Base-by-base conservation (phyloP, 257 asterid genomes). In the Jacaranda mimosifolia region DNA sequence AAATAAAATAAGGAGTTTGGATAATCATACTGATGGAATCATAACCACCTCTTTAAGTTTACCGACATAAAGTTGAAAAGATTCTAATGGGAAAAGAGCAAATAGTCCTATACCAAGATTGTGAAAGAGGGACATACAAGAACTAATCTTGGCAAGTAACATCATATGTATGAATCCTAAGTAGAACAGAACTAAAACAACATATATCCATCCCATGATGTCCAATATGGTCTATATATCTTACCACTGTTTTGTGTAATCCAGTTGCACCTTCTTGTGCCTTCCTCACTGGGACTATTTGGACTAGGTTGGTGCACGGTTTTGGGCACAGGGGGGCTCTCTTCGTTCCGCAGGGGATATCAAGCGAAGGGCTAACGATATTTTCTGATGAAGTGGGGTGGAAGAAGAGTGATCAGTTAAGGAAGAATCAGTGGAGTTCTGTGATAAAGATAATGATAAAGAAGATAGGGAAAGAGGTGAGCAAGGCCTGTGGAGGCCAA, bases 251-350 rank as follows among this genome's bases (percentile, higher is more conserved):
- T 91, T 64, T 88, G 82, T 5, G 97, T 90, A 70, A 94, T 87
- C 98, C 98, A 94, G 60, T 89, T 90, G 85, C 98, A 94, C 86
- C 98, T 83, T 81, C 81, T 88, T 13, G 86, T 60, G 17, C 88
- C 86, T 57, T 88, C 91, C 9, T 80, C 89, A 35, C 71, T 49
- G 40, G 85, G 81, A 63, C 39, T 71, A 53, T 60, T 46, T 8
- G 66, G 53, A 70, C 76, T 45, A 72, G 84, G 80, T 35, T 80
- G 86, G 40, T 74, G 91, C 32, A 77, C 68, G 12, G 18, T 52
- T 68, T 83, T 86, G 3, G 83, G 71, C 7, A 42, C 21, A n/a
- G 1, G 81, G 69, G 48, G 49, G 70, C 51, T 80, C 88, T 73
- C 78, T 81, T 76, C 83, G 74, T 38, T 70, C 71, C 19, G 80